These are phyloP conservation scores for Blastomyces silverae DNA, from an alignment of 2,329 filamentous ascomycete species.

Conservation along the genomic window DNA sequence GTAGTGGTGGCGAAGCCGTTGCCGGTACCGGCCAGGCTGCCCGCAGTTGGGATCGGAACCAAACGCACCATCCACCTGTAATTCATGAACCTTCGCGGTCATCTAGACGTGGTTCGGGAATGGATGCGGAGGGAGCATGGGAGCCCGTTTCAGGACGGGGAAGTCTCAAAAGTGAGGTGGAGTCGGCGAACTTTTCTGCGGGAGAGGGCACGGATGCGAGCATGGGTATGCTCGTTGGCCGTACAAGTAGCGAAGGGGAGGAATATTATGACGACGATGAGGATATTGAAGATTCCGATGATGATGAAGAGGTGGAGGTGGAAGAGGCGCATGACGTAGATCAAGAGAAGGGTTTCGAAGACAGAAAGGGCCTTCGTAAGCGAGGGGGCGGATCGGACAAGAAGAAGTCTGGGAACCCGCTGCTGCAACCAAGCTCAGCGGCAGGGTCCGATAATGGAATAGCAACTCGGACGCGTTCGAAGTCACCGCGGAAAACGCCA, in stretches of 20 bases:
- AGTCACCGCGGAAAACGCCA: constrained; percentile 5
- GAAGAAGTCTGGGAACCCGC: neutral
- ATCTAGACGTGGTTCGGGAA: neutral
- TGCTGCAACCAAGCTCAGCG: neutral
- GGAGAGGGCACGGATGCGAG: constrained; percentile 26
- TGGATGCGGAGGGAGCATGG: constrained; percentile 20
- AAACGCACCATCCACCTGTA: neutral
- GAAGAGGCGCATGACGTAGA: neutral
- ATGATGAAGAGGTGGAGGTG: neutral
- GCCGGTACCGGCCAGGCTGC: neutral
- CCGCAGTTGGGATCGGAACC: constrained; percentile 8
- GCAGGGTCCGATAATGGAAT: neutral
- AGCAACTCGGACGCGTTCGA: constrained; percentile 4
- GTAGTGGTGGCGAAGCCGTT: neutral
- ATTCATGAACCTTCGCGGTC: neutral
- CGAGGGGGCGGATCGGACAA: too few relatives aligned
- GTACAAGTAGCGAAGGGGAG: constrained; percentile 27
- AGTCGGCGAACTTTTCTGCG: constrained; percentile 22
- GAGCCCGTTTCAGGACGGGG: constrained; percentile 22
- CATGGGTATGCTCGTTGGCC: constrained; percentile 27
- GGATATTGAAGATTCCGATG: constrained; percentile 11
- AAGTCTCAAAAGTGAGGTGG: constrained; percentile 16
- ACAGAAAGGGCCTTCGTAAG: neutral
- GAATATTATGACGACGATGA: constrained; percentile 27
- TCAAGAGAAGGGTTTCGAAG: neutral